A percentile compares a stretch with the other conserved stretches of the same genome.
phyloP scores from a whole-genome alignment of 1,284 basidiomycete species.

The Moesziomyces sp. region DNA sequence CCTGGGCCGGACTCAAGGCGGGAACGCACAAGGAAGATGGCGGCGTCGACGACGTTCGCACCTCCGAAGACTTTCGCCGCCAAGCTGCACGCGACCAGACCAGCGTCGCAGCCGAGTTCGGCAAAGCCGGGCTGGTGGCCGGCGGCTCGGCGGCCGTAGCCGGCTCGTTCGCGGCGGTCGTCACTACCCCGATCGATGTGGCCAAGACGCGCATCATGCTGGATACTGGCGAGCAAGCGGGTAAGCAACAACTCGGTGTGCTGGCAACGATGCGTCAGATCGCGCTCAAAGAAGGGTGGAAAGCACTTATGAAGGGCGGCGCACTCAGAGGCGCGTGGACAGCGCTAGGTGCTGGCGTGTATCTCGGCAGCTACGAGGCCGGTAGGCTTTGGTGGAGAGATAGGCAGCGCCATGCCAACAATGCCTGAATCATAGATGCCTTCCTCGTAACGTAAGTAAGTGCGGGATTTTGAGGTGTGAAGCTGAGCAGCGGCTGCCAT shows the following conservation, averaged over 20 bases:
- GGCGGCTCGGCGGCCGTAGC: conserved; percentile 49
- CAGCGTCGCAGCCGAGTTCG: conserved; percentile 29
- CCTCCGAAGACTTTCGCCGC: conserved; percentile 22
- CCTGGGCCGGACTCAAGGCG: conserved; percentile 41
- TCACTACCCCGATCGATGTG: conserved; percentile 57
- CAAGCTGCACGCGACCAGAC: conserved; percentile 23
- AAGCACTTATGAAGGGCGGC: conserved; percentile 53
- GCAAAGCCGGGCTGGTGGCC: conserved; percentile 50
- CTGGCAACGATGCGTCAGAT: conserved; percentile 43
- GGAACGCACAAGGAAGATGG: conserved; percentile 45
- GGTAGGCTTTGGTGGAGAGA: conserved; percentile 62
- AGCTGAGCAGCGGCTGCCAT: neutral
- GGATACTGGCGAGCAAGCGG: conserved; percentile 14
- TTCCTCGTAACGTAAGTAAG: no score
- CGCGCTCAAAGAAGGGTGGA: conserved; percentile 43
- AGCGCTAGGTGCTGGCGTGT: conserved; percentile 60
- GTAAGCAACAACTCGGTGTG: conserved; percentile 25
- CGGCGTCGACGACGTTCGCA: conserved; percentile 41
- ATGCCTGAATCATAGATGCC: neutral
- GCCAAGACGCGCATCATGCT: conserved; percentile 62
- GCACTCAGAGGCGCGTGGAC: conserved; percentile 56
- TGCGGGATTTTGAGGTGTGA: neutral
- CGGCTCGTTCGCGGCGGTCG: conserved; percentile 45
- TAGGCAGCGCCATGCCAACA: conserved; percentile 23
- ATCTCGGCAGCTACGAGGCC: conserved; percentile 58